Base-by-base conservation (phyloP, 2,329 filamentous ascomycete genomes). In the Alternaria ventricosa region DNA sequence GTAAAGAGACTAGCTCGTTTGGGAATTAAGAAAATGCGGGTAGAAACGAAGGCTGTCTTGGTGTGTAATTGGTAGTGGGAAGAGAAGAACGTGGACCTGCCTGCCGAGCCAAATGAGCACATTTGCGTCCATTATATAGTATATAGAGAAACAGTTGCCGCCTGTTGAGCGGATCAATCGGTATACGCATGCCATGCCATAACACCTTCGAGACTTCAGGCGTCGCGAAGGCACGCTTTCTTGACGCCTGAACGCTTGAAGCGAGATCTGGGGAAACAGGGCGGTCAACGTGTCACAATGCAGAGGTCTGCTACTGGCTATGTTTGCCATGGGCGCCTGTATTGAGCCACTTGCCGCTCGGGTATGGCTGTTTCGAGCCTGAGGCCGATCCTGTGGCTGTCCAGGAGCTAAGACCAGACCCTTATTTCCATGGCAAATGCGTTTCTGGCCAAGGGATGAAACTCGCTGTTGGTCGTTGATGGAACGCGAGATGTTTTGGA, bases 71-170 rank as follows among this genome's bases (percentile, higher is more conserved):
- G 71, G 71, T 69, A 67, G n/a, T 68, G 71, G 63, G 69, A 74
- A 78, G 65, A 70, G 68, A 73, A 58, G 62, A 75, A 58, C 71
- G 69, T 76, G 75, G 78, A 67, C 77, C 78, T 72, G 78, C 78
- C 78, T 79, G 73, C 69, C 69, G 69, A 73, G 65, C 47, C 47
- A 51, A 28, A 23, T 75, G 74, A 77, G 75, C 64, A 71, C 64
- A 74, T 74, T 78, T 77, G 75, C 75, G 74, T 58, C 53, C 66
- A 66, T 78, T 79, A 75, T 78, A 79, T 79, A 78, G 55, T 68
- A 68, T 63, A 61, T 55, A 61, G 60, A 60, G 68, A 75, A 73
- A 75, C 74, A 63, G 60, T 67, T 68, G 65, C 65, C 65, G 71
- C 74, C 58, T 46, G 54, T 59, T 50, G 60, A 58, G 57, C 60